A percentile compares a stretch with the other conserved stretches of the same genome.
Conservation (phyloP, 148 eudicot genomes). For the Persicaria tinctoria region DNA sequence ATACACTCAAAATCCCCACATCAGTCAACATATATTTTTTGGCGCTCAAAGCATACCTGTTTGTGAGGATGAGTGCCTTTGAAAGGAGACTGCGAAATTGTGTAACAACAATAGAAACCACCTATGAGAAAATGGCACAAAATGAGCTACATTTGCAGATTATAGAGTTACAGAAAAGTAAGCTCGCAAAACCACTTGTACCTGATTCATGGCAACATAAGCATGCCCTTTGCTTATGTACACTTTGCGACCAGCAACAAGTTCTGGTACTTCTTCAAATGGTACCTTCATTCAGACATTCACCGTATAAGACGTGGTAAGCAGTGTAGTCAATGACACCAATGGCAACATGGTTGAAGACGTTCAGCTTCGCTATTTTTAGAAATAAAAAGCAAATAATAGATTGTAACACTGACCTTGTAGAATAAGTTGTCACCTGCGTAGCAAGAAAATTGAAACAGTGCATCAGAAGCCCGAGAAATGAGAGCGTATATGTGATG, state of each 20-base stretch:
- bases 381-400: neutral
- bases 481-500: neutral
- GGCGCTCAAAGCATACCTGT: conserved; percentile 41
- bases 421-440: conserved; percentile 55
- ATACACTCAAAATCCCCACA: too few species aligned
- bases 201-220: conserved; percentile 91
- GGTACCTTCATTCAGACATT: conserved; percentile 46
- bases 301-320: neutral
- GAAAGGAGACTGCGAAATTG: conserved; percentile 85
- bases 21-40: too few species aligned
- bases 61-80: conserved; percentile 76
- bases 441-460: conserved; percentile 16
- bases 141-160: neutral
- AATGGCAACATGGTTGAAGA: neutral
- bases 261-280: conserved; percentile 88
- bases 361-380: neutral
- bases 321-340: neutral
- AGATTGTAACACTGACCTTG: conserved; percentile 41
- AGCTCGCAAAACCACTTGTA: conserved; percentile 16
- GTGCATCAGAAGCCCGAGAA: neutral
- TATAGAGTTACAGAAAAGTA: conserved; percentile 10
- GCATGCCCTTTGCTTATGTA: conserved; percentile 77
- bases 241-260: conserved; percentile 77
- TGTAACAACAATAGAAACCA: conserved; percentile 62
- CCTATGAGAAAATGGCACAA: conserved; percentile 27